Base-by-base conservation (phyloP, 2,329 filamentous ascomycete genomes). In the Cladosporium sp. region DNA sequence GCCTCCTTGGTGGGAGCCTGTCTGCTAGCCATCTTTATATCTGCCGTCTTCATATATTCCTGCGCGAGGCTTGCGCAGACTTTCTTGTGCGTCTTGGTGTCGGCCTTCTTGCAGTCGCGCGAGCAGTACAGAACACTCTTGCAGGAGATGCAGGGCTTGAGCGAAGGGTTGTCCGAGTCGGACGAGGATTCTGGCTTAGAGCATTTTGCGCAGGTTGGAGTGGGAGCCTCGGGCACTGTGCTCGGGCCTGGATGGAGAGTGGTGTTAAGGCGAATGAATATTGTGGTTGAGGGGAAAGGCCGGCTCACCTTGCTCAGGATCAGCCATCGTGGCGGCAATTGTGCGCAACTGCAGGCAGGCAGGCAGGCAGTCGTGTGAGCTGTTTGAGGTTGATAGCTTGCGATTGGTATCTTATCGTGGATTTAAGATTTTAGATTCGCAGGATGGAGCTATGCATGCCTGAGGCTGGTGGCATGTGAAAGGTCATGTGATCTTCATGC, bases 31-130 rank as follows among this genome's bases (percentile, higher is more conserved):
- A 74, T 71, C 61, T 73, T 75, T n/a, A 73, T 67, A 39, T 71
- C 70, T 49, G 72, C 67, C 40, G 64, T 65, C 54, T 73, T 72
- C 9, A 68, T 65, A 36, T 74, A 74, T 60, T 72, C 72, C 57
- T 75, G 73, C 12, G 73, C 73, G 19, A 72, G 62, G 3, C 61
- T 61, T 5, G 72, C 69, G 60, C 73, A 75, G 34, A 68, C 66
- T 58, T 74, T 74, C 66, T 75, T 75, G 63, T 75, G 73, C 40
- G 66, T 61, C 57, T 74, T 75, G 60, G 69, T 66, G 35, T 70
- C 63, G 20, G 70, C 69, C 61, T 75, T 75, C 57, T 73, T 72
- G 64, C 73, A 75, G 28, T 75, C 71, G 20, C 73, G 71, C 7
- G 66, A 70, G 63, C 74, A 75, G 62, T 75, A 75, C 6, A 60